Evolutionary conservation across 257 asterid genomes (phyloP), one percentile per base, ranked within the genome.

Genomic region (Solanum chaucha): DNA sequence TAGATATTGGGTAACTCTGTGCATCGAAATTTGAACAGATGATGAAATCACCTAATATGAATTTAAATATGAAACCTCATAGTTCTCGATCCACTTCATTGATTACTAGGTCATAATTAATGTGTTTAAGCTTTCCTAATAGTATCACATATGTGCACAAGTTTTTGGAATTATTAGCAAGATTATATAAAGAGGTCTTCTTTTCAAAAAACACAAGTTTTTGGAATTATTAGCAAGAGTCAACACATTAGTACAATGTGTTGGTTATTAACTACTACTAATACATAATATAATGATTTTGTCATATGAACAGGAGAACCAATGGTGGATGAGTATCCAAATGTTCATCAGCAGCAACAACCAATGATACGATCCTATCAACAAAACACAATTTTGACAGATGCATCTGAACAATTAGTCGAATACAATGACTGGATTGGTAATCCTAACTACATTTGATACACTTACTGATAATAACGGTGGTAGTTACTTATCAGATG

Each of bases 251-350:
- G 44, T 81, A 28, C 41, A 2, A 20, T 80, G 36, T 80, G 85
- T 80, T 80, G 28, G 44, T 80, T 80, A 28, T 30, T 10, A 75
- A 75, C 83, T 75, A 40, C 22, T n/a, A 75, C 34, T 40, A 75
- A 73, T 75, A 40, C 83, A 48, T 81, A 81, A 17, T 81, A 17
- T 81, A 48, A 30, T 48, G 17, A 48, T 48, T 28, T 81, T 81
- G 10, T 81, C 44, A 81, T 81, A 48, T 51, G 70, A 81, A 48
- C 68, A 81, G 68, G 85, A 90, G 91, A 89, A 65, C 86, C 73
- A 34, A 3, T 83, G 55, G 82, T 77, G 46, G 59, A 75, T 40
- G 85, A 83, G 32, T 51, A 38, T 58, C 81, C 89, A 19, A 59
- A 38, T 41, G 59, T 40, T 84, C 55, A 87, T 35, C 59, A 78